These are phyloP conservation scores for Kodamaea ohmeri DNA, from an alignment of 1,139 yeast species.

Conservation along the genomic window DNA sequence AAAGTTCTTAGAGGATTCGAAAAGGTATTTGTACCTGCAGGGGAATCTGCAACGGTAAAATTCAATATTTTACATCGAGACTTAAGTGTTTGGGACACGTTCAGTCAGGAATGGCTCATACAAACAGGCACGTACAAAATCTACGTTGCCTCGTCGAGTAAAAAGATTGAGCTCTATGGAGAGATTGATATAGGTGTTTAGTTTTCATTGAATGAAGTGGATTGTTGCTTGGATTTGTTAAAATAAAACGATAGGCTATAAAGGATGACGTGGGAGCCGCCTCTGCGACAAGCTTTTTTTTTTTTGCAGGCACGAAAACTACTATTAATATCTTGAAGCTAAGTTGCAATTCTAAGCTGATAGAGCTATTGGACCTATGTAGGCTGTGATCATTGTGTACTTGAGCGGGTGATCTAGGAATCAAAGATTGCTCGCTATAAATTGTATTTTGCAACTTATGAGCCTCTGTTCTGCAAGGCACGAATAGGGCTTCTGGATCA, in stretches of 20 bases:
- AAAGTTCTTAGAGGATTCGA: slow-evolving; percentile 59
- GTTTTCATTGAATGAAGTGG: neutral
- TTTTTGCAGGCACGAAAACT: too few species aligned
- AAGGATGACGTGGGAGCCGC: too few species aligned
- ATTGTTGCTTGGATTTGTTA: neutral
- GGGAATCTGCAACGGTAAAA: slow-evolving; percentile 33
- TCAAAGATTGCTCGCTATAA: neutral
- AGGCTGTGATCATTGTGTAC: too few species aligned
- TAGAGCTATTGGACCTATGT: too few species aligned
- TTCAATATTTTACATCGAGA: slow-evolving; percentile 56
- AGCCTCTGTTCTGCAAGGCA: too few species aligned
- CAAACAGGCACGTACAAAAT: slow-evolving; percentile 57
- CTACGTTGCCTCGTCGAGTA: slow-evolving; percentile 52
- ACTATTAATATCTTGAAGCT: too few species aligned
- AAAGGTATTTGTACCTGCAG: slow-evolving; percentile 50
- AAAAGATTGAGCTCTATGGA: slow-evolving; percentile 48
- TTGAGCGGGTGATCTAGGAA: too few species aligned
- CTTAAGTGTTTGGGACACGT: slow-evolving; percentile 58
- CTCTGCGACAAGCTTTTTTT: too few species aligned
- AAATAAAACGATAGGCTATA: too few species aligned
- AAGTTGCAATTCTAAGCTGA: too few species aligned
- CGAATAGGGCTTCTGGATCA: too few species aligned
- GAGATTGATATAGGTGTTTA: slow-evolving; percentile 40
- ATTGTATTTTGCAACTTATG: too few species aligned
- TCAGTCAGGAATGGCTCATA: slow-evolving; percentile 58